A percentile compares a stretch with the other conserved stretches of the same genome.
These are phyloP conservation scores for Bimuria novae-zelandiae DNA, from an alignment of 2,329 filamentous ascomycete species.

Conservation along the genomic window DNA sequence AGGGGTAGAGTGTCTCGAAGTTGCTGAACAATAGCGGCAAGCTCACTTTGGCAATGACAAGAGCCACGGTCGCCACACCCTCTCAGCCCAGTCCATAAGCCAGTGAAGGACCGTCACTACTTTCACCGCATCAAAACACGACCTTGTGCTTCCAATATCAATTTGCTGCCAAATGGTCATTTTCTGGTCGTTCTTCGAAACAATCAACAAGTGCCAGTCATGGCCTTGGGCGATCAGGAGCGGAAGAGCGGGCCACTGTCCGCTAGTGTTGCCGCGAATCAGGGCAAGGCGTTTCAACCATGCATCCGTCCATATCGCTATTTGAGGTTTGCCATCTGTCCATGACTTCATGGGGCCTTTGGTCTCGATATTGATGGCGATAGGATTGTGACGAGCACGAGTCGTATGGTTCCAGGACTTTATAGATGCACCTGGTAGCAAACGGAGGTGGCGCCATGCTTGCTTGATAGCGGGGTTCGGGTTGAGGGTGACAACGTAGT, in stretches of 20 bases:
- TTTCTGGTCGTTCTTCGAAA: slow-evolving; percentile 23
- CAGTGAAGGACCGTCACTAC: slow-evolving; percentile 29
- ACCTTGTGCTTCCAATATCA: slow-evolving; percentile 27
- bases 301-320: slow-evolving; percentile 30
- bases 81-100: slow-evolving; percentile 32
- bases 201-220: slow-evolving; percentile 33
- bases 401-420: no score
- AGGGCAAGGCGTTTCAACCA: slow-evolving; percentile 27
- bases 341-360: slow-evolving; percentile 23
- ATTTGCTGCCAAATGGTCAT: slow-evolving; percentile 26
- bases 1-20: no score
- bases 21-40: no score
- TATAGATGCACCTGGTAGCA: no score
- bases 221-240: slow-evolving; percentile 31
- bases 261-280: slow-evolving; percentile 6
- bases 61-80: slow-evolving; percentile 32
- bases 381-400: no score
- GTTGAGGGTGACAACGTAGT: no score
- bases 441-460: no score
- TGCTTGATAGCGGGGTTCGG: no score
- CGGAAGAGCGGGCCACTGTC: slow-evolving; percentile 24
- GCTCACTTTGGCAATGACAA: background rate
- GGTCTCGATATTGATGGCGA: background rate
- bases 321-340: slow-evolving; percentile 32
- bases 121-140: slow-evolving; percentile 30